Percentiles rank a stretch among this genome's conserved stretches.
Evolutionary conservation across 805 yeast genomes (phyloP).

Genomic region (Pichia phayaonensis): DNA sequence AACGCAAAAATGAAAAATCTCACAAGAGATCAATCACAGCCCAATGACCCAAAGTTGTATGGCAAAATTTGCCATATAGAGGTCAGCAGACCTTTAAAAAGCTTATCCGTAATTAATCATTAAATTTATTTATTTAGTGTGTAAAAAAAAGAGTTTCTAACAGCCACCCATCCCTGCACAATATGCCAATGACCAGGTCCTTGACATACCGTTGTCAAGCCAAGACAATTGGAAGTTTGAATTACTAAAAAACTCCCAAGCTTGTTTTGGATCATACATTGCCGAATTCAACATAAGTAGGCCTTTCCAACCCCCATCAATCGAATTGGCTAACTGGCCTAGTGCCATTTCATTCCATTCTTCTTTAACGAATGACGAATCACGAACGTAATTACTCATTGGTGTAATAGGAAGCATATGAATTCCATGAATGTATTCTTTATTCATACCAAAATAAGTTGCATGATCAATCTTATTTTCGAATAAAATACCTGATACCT

Average conservation of each 20-base stretch:
- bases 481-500: constrained; percentile 61
- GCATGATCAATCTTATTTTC: constrained; percentile 70
- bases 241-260: constrained; percentile 37
- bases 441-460: constrained; percentile 57
- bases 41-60: too few relatives aligned
- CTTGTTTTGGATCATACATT: constrained; percentile 32
- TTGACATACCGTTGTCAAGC: constrained; percentile 56
- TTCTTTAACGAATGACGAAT: constrained; percentile 39
- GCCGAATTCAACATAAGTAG: constrained; percentile 40
- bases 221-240: constrained; percentile 28
- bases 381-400: constrained; percentile 47
- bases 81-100: background rate
- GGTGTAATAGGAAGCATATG: constrained; percentile 74
- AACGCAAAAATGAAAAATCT: background rate
- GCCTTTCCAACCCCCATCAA: constrained; percentile 63
- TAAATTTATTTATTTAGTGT: too few relatives aligned
- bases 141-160: background rate
- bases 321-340: constrained; percentile 29
- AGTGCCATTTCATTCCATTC: constrained; percentile 33
- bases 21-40: too few relatives aligned
- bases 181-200: constrained; percentile 55
- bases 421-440: constrained; percentile 67
- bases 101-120: too few relatives aligned
- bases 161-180: constrained; percentile 41
- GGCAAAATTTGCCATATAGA: background rate